phyloP scores from a whole-genome alignment of 306 rosid species.

The Morella rubra region DNA sequence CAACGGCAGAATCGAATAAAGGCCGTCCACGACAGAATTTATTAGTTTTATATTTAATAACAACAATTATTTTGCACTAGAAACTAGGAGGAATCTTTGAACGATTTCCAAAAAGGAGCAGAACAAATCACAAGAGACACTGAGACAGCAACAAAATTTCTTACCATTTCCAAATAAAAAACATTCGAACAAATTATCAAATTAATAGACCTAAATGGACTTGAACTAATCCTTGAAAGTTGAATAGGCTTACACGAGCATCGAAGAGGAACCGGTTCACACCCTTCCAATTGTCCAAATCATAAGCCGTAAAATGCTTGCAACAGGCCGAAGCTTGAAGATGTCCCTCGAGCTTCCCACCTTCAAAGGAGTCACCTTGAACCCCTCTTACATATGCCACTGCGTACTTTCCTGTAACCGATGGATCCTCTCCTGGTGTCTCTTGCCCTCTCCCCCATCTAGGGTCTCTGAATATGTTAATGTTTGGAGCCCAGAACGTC shows the following conservation, averaged over 20 bases:
- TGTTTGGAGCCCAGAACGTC: conserved; percentile 97
- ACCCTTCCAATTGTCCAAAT: conserved; percentile 82
- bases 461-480: conserved; percentile 88
- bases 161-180: too few species aligned
- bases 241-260: conserved; percentile 54
- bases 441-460: conserved; percentile 99
- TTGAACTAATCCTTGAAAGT: too few species aligned
- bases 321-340: conserved; percentile 95
- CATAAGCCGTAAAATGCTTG: conserved; percentile 94
- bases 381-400: conserved; percentile 77
- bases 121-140: background rate
- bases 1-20: background rate
- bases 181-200: too few species aligned
- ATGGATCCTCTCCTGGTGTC: conserved; percentile 93
- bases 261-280: conserved; percentile 65
- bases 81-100: background rate
- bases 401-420: conserved; percentile 54
- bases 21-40: background rate
- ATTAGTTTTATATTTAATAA: background rate
- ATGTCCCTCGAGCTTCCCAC: conserved; percentile 39
- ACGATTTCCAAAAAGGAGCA: background rate
- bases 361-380: conserved; percentile 70
- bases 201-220: too few species aligned
- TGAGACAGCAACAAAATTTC: background rate
- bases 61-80: background rate